Percentiles rank a stretch among this genome's conserved stretches.
Conservation (phyloP, 2,329 filamentous ascomycete genomes). For the Xylariaceae sp. region DNA sequence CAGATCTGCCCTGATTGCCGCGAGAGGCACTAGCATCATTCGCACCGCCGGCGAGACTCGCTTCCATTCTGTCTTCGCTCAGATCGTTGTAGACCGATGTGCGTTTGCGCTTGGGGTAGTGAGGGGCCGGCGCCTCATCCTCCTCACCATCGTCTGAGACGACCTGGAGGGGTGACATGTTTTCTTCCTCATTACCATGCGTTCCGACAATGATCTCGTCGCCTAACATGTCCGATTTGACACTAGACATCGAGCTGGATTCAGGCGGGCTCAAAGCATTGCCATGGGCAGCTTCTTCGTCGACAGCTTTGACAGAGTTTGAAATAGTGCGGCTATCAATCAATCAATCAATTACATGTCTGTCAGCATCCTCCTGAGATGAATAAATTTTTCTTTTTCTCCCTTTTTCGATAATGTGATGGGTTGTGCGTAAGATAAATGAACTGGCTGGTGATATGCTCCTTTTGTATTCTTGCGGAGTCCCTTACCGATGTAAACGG, state of each 20-base stretch:
- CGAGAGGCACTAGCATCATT: slow-evolving; percentile 20
- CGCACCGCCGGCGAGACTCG: slow-evolving; percentile 30
- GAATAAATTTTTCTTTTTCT: not conserved
- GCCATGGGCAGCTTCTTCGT: slow-evolving; percentile 35
- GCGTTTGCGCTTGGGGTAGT: slow-evolving; percentile 53
- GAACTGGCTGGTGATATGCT: too few species aligned
- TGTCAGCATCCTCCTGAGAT: slow-evolving; percentile 4
- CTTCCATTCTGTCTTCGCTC: slow-evolving; percentile 44
- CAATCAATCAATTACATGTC: not conserved
- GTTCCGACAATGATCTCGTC: slow-evolving; percentile 51
- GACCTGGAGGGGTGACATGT: slow-evolving; percentile 33
- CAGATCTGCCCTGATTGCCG: slow-evolving; percentile 5
- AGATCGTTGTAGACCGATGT: slow-evolving; percentile 44
- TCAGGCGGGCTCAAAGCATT: slow-evolving; percentile 43
- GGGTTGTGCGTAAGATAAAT: not conserved
- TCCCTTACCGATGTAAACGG: slow-evolving; percentile 6
- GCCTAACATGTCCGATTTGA: slow-evolving; percentile 38
- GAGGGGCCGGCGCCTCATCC: slow-evolving; percentile 34
- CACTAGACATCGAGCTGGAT: slow-evolving; percentile 37
- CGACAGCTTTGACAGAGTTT: slow-evolving; percentile 28
- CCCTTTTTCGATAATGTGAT: not conserved
- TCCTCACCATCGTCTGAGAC: slow-evolving; percentile 38
- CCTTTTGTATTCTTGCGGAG: too few species aligned
- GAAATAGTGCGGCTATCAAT: slow-evolving; percentile 18
- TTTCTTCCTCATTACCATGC: slow-evolving; percentile 36